Conservation (phyloP, 176 grass and related monocot species). For the Musa schizocarpa region DNA sequence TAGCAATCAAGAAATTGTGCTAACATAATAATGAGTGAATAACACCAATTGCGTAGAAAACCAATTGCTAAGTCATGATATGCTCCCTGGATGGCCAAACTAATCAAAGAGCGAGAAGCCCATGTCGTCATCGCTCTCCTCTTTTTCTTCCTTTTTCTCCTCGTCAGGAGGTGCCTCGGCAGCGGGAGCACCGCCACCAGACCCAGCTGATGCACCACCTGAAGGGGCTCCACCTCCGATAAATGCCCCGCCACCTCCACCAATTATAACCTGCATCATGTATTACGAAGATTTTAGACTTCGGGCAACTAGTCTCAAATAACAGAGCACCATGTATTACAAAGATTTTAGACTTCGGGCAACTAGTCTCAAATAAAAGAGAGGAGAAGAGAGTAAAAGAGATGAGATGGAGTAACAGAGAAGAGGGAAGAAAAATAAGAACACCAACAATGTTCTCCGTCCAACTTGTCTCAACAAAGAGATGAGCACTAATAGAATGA, state of each 20-base stretch:
- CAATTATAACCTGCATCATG: slow-evolving; percentile 53
- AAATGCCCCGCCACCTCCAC: slow-evolving; percentile 36
- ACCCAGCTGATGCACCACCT: not conserved
- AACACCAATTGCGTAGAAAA: no score
- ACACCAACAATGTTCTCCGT: no score
- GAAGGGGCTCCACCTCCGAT: slow-evolving; percentile 34
- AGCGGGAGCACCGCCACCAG: not conserved
- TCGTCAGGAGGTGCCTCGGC: not conserved
- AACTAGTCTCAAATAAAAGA: no score
- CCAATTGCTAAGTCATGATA: no score
- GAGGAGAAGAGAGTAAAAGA: no score
- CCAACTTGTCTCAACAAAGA: no score
- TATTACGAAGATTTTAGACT: not conserved
- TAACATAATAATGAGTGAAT: no score
- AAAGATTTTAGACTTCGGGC: not conserved
- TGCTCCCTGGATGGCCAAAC: not conserved
- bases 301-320: no score
- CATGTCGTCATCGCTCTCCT: slow-evolving; percentile 7
- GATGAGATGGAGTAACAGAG: no score
- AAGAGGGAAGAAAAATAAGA: no score
- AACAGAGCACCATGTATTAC: slow-evolving; percentile 15
- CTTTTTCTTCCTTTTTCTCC: slow-evolving; percentile 12
- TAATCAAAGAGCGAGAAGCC: slow-evolving; percentile 11
- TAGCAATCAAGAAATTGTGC: no score
- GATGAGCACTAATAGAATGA: no score